Evolutionary conservation across 2,329 filamentous ascomycete species (phyloP).

Genomic region (Aspergillus quadrilineatus): DNA sequence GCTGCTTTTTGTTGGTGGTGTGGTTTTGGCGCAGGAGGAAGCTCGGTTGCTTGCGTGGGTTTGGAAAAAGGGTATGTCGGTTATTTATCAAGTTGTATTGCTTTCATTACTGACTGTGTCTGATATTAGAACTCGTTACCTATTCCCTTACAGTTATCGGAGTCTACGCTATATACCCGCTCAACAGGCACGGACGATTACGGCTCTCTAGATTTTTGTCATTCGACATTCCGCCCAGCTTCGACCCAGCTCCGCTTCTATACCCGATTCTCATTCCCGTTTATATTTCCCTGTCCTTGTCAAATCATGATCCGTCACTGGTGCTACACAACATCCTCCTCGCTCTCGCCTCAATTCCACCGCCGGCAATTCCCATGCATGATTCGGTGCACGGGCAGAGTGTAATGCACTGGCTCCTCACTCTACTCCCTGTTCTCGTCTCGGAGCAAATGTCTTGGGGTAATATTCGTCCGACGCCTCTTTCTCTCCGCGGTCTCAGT

Average conservation of each 20-base stretch:
- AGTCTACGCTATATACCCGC: slow-evolving; percentile 54
- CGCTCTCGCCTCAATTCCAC: slow-evolving; percentile 73
- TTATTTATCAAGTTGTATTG: neutral
- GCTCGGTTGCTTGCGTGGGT: slow-evolving; percentile 32
- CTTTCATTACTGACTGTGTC: slow-evolving; percentile 12
- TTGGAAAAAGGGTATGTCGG: slow-evolving; percentile 40
- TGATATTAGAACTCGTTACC: slow-evolving; percentile 33
- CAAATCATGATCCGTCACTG: slow-evolving; percentile 58
- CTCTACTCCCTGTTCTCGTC: slow-evolving; percentile 66
- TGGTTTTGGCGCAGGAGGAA: slow-evolving; percentile 39
- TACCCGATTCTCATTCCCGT: slow-evolving; percentile 78
- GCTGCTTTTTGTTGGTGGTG: slow-evolving; percentile 52
- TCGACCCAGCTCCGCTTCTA: slow-evolving; percentile 87
- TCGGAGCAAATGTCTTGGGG: slow-evolving; percentile 43
- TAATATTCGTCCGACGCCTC: slow-evolving; percentile 35
- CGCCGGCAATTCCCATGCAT: slow-evolving; percentile 66
- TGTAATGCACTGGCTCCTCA: slow-evolving; percentile 74
- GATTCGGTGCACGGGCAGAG: slow-evolving; percentile 59
- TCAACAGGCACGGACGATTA: slow-evolving; percentile 37
- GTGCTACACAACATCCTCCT: slow-evolving; percentile 81
- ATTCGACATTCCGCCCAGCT: slow-evolving; percentile 68
- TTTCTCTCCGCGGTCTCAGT: slow-evolving; percentile 43
- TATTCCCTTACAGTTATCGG: slow-evolving; percentile 32
- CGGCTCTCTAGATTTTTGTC: slow-evolving; percentile 40
- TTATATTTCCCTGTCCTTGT: slow-evolving; percentile 72